These are phyloP conservation scores for Crithidia sp. DNA, from an alignment of 208 protist genomes.

Conservation along the genomic window DNA sequence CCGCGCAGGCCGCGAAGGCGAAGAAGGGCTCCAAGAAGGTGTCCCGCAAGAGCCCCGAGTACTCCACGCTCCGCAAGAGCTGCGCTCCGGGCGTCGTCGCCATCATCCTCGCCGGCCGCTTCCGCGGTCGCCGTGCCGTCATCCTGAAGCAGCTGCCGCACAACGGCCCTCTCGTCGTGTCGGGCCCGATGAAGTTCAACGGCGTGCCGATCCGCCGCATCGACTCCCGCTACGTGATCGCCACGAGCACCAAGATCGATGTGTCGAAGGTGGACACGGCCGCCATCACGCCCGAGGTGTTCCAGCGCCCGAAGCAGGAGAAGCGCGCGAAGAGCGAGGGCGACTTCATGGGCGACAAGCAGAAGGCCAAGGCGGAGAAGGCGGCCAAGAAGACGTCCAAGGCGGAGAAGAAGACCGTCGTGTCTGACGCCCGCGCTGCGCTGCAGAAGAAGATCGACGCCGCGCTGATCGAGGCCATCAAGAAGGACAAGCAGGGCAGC, in stretches of 20 bases:
- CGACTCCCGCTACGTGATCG: constrained; percentile 97
- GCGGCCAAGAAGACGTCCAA: constrained; percentile 79
- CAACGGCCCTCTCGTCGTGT: constrained; percentile 96
- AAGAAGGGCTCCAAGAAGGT: constrained; percentile 58
- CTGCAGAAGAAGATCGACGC: constrained; percentile 86
- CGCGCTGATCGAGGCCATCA: constrained; percentile 77
- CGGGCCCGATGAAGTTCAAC: constrained; percentile 96
- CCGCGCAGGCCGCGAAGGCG: constrained; percentile 24
- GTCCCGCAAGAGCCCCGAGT: constrained; percentile 63
- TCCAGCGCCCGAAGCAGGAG: constrained; percentile 73
- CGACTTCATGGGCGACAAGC: constrained; percentile 88
- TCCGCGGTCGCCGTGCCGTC: constrained; percentile 97
- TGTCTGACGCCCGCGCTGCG: constrained; percentile 72
- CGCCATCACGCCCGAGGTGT: constrained; percentile 74
- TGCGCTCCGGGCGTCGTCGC: constrained; percentile 57
- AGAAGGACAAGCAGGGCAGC: constrained; percentile 75
- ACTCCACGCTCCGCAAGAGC: constrained; percentile 69
- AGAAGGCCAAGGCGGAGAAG: constrained; percentile 79
- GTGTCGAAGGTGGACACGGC: constrained; percentile 86
- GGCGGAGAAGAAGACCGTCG: constrained; percentile 62
- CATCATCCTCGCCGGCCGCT: constrained; percentile 96
- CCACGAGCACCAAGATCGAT: constrained; percentile 98
- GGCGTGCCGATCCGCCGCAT: constrained; percentile 98
- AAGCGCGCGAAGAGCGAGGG: constrained; percentile 87
- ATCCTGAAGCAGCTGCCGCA: constrained; percentile 97